A percentile compares a stretch with the other conserved stretches of the same genome.
Evolutionary conservation across 192 early-diverging fungal genomes (phyloP).

Genomic region (Cetraspora pellucida): DNA sequence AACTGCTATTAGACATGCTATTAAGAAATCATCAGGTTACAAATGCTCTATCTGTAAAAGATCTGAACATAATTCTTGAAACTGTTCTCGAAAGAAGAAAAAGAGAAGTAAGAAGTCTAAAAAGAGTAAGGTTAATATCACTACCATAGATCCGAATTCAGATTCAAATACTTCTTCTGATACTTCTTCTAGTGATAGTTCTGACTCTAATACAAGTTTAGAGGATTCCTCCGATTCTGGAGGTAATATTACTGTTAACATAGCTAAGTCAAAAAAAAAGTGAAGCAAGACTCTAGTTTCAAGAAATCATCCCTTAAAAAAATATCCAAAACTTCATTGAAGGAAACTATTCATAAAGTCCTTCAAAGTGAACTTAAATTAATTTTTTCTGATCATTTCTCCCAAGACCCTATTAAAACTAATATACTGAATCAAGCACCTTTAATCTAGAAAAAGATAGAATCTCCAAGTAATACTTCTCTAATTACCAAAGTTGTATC

Average conservation of each 20-base stretch:
- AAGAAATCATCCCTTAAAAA: background rate
- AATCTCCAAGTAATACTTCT: background rate
- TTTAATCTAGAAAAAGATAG: background rate
- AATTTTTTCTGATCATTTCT: background rate
- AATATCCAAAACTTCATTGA: background rate
- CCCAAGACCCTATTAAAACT: background rate
- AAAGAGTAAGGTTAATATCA: background rate
- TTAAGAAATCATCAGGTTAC: background rate
- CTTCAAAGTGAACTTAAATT: conserved; percentile 1
- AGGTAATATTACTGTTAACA: too few relatives aligned
- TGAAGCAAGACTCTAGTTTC: background rate
- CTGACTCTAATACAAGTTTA: background rate
- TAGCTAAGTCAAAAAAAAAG: background rate
- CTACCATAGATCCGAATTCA: background rate
- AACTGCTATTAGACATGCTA: background rate
- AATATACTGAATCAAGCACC: background rate
- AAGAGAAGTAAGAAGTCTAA: background rate
- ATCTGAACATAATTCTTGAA: background rate
- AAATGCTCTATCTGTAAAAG: background rate
- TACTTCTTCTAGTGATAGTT: background rate
- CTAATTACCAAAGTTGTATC: background rate
- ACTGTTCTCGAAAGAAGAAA: background rate
- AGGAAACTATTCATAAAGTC: background rate
- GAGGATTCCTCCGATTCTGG: too few relatives aligned
- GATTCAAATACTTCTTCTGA: background rate